Conservation (phyloP, 306 rosid species). For the Prosopis cineraria region DNA sequence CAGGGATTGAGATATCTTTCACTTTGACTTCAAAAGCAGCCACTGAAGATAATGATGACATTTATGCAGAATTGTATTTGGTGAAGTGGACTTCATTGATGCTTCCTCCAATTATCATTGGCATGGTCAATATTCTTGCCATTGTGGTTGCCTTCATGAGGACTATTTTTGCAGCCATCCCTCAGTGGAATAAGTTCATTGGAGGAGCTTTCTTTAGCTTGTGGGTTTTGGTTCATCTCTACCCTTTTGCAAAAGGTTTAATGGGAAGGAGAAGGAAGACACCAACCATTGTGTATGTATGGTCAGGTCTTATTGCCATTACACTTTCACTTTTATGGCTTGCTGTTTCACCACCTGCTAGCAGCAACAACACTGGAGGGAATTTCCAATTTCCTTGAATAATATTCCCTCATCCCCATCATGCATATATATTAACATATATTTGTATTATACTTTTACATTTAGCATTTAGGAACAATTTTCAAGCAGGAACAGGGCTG, state of each 20-base stretch:
- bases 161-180: slow-evolving; percentile 38
- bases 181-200: slow-evolving; percentile 54
- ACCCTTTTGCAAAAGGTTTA: slow-evolving; percentile 61
- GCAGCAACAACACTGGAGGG: slow-evolving; percentile 9
- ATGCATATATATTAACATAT: neutral
- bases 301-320: slow-evolving; percentile 64
- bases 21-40: slow-evolving; percentile 47
- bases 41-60: slow-evolving; percentile 43
- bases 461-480: neutral
- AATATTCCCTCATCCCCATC: neutral
- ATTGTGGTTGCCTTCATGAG: slow-evolving; percentile 42
- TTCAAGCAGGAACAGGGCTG: neutral
- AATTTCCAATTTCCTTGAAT: slow-evolving; percentile 55
- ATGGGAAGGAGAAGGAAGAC: slow-evolving; percentile 62
- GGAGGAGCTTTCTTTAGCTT: slow-evolving; percentile 62
- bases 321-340: slow-evolving; percentile 52
- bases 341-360: slow-evolving; percentile 44
- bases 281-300: slow-evolving; percentile 56
- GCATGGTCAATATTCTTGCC: slow-evolving; percentile 48
- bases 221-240: slow-evolving; percentile 61
- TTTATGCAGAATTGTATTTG: slow-evolving; percentile 49
- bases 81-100: slow-evolving; percentile 55
- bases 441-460: neutral
- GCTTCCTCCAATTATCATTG: slow-evolving; percentile 57
- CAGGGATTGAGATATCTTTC: slow-evolving; percentile 59